Evolutionary conservation across 129 eudicot species (phyloP).

Genomic region (Calendula officinalis): DNA sequence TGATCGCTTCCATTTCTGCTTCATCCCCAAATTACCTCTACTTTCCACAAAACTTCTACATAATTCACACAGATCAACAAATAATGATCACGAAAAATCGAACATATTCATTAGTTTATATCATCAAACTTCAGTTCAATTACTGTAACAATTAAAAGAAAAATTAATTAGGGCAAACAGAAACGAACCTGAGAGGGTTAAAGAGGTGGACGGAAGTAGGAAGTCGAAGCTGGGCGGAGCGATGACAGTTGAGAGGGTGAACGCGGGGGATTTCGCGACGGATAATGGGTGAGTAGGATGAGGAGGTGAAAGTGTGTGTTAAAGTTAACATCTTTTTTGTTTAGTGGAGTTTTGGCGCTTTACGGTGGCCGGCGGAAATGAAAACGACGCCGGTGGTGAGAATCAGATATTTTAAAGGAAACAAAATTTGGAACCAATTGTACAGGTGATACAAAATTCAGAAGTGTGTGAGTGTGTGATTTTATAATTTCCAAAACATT

Average conservation of each 20-base stretch:
- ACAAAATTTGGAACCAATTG: neutral
- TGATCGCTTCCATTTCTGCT: constrained; percentile 28
- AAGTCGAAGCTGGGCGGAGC: constrained; percentile 18
- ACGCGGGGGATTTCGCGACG: constrained; percentile 16
- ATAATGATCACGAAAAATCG: neutral
- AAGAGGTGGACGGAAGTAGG: constrained; percentile 22
- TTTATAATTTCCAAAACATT: no score
- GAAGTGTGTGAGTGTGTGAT: neutral
- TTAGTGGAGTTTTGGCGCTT: constrained; percentile 12
- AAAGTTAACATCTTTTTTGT: constrained; percentile 38
- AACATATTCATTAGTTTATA: constrained; percentile 11
- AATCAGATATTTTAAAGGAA: neutral
- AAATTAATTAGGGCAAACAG: neutral
- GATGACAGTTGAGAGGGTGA: constrained; percentile 31
- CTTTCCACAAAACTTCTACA: constrained; percentile 36
- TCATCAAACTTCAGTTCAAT: neutral
- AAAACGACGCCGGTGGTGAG: neutral
- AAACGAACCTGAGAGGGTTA: constrained; percentile 38
- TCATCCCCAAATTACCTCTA: constrained; percentile 30
- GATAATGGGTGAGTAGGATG: constrained; percentile 5
- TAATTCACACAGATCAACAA: constrained; percentile 9
- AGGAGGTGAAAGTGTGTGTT: constrained; percentile 34
- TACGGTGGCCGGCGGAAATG: constrained; percentile 24
- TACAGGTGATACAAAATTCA: neutral
- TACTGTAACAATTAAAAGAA: neutral